phyloP scores from a whole-genome alignment of 352 stramenopile genomes.

The Phytophthora sojae region DNA sequence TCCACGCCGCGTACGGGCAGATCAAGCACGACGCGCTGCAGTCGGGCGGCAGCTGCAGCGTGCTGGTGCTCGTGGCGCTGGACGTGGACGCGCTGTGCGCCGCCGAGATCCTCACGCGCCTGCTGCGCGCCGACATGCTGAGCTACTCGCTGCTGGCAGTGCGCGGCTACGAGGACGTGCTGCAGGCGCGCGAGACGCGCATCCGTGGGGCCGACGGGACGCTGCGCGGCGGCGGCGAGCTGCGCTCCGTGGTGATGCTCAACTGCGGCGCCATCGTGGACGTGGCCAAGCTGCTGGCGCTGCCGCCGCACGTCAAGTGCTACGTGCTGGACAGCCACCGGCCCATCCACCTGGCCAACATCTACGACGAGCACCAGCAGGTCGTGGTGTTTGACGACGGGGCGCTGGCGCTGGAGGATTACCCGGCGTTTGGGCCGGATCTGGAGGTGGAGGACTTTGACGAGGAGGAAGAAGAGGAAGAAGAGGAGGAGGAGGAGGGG shows the following conservation, averaged over 20 bases:
- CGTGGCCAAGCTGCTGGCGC: constrained; percentile 84
- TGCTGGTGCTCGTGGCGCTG: constrained; percentile 94
- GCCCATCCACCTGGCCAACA: constrained; percentile 97
- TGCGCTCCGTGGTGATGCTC: constrained; percentile 93
- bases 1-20: constrained; percentile 85
- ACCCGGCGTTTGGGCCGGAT: constrained; percentile 86
- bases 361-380: constrained; percentile 89
- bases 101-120: constrained; percentile 92
- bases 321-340: constrained; percentile 97
- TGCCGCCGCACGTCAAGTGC: constrained; percentile 72
- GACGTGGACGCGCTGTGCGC: constrained; percentile 96
- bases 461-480: constrained; percentile 66
- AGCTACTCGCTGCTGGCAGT: constrained; percentile 82
- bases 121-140: constrained; percentile 79
- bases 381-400: constrained; percentile 88
- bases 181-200: constrained; percentile 72
- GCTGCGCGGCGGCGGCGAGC: constrained; percentile 50
- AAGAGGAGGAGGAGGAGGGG: constrained; percentile 55
- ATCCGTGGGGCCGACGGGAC: constrained; percentile 60
- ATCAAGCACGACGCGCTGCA: constrained; percentile 84
- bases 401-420: constrained; percentile 71
- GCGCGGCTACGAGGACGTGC: constrained; percentile 86
- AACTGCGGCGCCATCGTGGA: constrained; percentile 96
- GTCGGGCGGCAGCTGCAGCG: constrained; percentile 69
- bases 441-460: constrained; percentile 79